A percentile compares a stretch with the other conserved stretches of the same genome.
Conservation (phyloP, 179 eudicot species). For the Corrigiola litoralis region DNA sequence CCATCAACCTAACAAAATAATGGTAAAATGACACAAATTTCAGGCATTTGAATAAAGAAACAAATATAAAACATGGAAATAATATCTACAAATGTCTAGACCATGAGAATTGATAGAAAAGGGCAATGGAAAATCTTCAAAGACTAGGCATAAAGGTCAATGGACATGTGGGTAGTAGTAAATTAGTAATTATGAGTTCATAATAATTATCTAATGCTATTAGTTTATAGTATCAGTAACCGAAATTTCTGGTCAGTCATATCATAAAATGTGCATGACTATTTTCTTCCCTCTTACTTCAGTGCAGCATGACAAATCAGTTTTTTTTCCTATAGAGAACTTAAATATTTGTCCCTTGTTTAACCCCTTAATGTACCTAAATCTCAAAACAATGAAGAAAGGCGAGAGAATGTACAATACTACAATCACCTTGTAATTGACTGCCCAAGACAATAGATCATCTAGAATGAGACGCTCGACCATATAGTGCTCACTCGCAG, state of each 20-base stretch:
- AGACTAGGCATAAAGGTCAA: not conserved
- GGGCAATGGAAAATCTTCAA: not conserved
- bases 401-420: not conserved
- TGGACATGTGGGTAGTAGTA: not conserved
- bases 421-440: constrained; percentile 72
- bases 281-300: too few species aligned
- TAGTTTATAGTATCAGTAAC: too few species aligned
- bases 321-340: too few species aligned
- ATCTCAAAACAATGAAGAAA: not conserved
- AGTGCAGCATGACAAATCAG: too few species aligned
- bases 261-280: not conserved
- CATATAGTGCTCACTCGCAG: constrained; percentile 98
- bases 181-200: too few species aligned
- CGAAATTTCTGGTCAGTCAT: too few species aligned
- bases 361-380: not conserved
- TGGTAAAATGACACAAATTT: constrained; percentile 4
- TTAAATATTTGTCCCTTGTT: not conserved
- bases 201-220: too few species aligned
- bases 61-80: not conserved
- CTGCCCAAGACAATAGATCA: constrained; percentile 82
- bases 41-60: constrained; percentile 5
- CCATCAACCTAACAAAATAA: constrained; percentile 82
- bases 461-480: constrained; percentile 85
- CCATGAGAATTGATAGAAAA: not conserved
- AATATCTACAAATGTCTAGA: not conserved